A percentile compares a stretch with the other conserved stretches of the same genome.
Evolutionary conservation across 192 early-diverging fungal genomes (phyloP).

Genomic region (Glomus cerebriforme): DNA sequence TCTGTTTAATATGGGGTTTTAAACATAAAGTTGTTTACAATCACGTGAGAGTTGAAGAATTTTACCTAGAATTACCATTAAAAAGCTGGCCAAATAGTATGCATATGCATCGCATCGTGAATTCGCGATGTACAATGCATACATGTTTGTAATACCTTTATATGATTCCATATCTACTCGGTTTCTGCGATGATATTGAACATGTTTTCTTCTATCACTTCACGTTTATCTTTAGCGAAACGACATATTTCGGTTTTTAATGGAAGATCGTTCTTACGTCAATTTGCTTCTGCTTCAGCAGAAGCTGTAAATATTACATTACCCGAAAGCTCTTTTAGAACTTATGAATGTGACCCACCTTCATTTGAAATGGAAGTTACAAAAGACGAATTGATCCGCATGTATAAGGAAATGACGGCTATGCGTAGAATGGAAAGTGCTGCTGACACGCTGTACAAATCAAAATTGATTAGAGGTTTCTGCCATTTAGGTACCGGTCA

Average conservation of each 20-base stretch:
- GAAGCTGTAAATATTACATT: conserved; percentile 71
- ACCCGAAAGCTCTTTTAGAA: conserved; percentile 71
- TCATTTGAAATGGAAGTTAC: conserved; percentile 62
- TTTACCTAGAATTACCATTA: no score
- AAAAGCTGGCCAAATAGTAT: no score
- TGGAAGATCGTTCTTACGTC: not conserved
- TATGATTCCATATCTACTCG: not conserved
- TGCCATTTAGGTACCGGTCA: conserved; percentile 98
- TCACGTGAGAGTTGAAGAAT: no score
- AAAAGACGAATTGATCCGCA: conserved; percentile 70
- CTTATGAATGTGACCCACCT: conserved; percentile 81
- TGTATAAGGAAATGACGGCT: conserved; percentile 87
- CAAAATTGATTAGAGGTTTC: conserved; percentile 96
- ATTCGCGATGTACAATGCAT: not conserved
- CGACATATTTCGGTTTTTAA: not conserved
- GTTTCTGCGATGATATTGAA: not conserved
- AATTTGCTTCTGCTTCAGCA: conserved; percentile 22
- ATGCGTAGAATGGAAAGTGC: conserved; percentile 94
- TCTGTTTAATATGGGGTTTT: no score
- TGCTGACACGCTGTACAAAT: conserved; percentile 94
- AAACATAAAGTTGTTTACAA: no score
- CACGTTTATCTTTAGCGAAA: not conserved
- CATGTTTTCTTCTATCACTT: not conserved
- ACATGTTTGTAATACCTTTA: not conserved
- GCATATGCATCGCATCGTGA: not conserved